A percentile compares a stretch with the other conserved stretches of the same genome.
These are phyloP conservation scores for Vitellaria paradoxa DNA, from an alignment of 179 eudicot species.

Conservation along the genomic window DNA sequence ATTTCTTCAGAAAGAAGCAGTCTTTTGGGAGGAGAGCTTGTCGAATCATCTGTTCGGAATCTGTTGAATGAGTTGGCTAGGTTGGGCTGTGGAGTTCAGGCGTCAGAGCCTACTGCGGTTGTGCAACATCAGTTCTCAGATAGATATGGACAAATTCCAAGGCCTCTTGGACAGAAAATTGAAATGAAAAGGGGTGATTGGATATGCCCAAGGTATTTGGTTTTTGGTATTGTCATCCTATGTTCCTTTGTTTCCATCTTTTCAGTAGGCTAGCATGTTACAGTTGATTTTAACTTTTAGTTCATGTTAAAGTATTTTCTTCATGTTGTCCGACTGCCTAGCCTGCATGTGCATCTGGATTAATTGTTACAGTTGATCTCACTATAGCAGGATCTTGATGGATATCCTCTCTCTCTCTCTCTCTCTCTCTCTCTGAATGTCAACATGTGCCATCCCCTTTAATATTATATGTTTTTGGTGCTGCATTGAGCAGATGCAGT, in stretches of 20 bases:
- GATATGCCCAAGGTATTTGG: slow-evolving; percentile 70
- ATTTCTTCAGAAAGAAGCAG: slow-evolving; percentile 39
- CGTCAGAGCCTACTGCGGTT: slow-evolving; percentile 26
- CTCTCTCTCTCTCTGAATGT: not conserved
- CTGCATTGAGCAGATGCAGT: slow-evolving; percentile 60
- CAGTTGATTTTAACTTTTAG: not conserved
- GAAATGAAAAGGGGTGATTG: slow-evolving; percentile 91
- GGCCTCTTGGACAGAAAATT: slow-evolving; percentile 38
- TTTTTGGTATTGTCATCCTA: not conserved
- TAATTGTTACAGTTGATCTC: not conserved
- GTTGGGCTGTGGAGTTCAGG: slow-evolving; percentile 24
- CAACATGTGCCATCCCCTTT: not conserved
- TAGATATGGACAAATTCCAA: slow-evolving; percentile 27
- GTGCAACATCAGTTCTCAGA: slow-evolving; percentile 32
- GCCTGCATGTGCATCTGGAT: not conserved
- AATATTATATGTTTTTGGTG: not conserved
- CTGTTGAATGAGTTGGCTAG: slow-evolving; percentile 55
- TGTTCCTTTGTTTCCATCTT: not conserved
- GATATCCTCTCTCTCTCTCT: not conserved
- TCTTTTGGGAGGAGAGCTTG: slow-evolving; percentile 32
- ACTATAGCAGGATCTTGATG: not conserved
- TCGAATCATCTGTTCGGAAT: slow-evolving; percentile 66
- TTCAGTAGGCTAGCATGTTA: not conserved
- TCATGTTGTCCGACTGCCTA: not conserved
- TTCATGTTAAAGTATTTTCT: not conserved